Evolutionary conservation across 345 rosid genomes (phyloP).

Genomic region (Rhizophora apiculata): DNA sequence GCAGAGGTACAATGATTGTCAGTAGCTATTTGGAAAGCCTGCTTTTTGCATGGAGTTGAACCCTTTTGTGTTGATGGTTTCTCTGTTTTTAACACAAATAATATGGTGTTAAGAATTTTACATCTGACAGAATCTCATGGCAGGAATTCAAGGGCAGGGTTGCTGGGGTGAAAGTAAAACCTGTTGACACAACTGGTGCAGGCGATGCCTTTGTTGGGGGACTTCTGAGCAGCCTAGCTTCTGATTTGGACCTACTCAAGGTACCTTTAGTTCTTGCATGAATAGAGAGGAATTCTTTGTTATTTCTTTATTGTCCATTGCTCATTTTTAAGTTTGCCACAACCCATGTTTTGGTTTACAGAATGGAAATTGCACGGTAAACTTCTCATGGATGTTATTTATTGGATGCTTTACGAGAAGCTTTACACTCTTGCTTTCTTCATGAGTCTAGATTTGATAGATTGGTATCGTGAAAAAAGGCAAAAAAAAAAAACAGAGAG

Average conservation of each 20-base stretch:
- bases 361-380: too few species aligned
- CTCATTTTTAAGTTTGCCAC: background rate
- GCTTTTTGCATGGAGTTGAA: background rate
- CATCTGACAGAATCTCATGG: background rate
- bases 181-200: slow-evolving; percentile 45
- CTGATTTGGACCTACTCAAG: slow-evolving; percentile 26
- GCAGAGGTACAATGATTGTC: background rate
- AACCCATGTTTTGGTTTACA: background rate
- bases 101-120: background rate
- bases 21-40: background rate
- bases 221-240: slow-evolving; percentile 31
- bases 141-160: slow-evolving; percentile 42
- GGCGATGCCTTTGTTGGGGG: slow-evolving; percentile 45
- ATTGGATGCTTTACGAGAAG: too few species aligned
- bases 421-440: too few species aligned
- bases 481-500: too few species aligned
- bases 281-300: slow-evolving; percentile 4
- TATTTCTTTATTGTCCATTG: background rate
- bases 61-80: background rate
- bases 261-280: slow-evolving; percentile 1
- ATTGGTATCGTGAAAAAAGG: too few species aligned
- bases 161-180: slow-evolving; percentile 28
- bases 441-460: too few species aligned
- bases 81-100: background rate
- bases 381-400: too few species aligned